phyloP scores from a whole-genome alignment of 164 flowering plant species.

The Stephania cephalantha region DNA sequence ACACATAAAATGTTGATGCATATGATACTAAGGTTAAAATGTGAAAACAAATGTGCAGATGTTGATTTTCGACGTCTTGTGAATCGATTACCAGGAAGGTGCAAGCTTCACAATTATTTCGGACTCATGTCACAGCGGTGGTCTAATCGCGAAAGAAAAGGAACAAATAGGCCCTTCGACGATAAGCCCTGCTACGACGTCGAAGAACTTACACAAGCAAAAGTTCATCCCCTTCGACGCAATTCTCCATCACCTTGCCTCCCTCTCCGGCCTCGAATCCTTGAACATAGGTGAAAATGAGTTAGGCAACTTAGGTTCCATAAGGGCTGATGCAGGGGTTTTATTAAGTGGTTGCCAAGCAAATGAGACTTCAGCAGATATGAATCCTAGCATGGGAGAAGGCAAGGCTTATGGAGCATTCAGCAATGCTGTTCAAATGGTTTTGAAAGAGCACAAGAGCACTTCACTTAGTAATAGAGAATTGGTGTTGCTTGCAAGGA shows the following conservation, averaged over 20 bases:
- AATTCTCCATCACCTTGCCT: slow-evolving; percentile 34
- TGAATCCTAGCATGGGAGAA: slow-evolving; percentile 23
- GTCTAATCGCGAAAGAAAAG: slow-evolving; percentile 73
- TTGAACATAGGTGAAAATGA: slow-evolving; percentile 21
- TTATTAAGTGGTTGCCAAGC: slow-evolving; percentile 74
- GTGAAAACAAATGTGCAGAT: slow-evolving; percentile 27
- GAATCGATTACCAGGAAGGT: slow-evolving; percentile 49
- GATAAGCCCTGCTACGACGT: not conserved
- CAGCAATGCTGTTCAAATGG: slow-evolving; percentile 57
- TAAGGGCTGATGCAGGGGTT: slow-evolving; percentile 50
- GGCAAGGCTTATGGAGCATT: slow-evolving; percentile 68
- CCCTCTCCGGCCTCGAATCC: slow-evolving; percentile 40
- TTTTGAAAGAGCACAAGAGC: slow-evolving; percentile 27
- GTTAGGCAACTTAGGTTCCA: not conserved
- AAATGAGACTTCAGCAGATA: slow-evolving; percentile 61
- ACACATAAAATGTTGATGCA: too few relatives aligned
- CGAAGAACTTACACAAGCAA: not conserved
- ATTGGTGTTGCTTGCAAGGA: slow-evolving; percentile 41
- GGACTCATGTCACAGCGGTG: slow-evolving; percentile 88
- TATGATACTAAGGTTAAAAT: not conserved
- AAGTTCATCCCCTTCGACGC: slow-evolving; percentile 43
- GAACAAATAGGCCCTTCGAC: slow-evolving; percentile 65
- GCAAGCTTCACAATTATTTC: slow-evolving; percentile 69
- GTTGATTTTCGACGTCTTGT: slow-evolving; percentile 58
- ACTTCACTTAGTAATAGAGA: slow-evolving; percentile 39